phyloP scores from a whole-genome alignment of 73 alveolate species.

The Paramecium tetraurelia region DNA sequence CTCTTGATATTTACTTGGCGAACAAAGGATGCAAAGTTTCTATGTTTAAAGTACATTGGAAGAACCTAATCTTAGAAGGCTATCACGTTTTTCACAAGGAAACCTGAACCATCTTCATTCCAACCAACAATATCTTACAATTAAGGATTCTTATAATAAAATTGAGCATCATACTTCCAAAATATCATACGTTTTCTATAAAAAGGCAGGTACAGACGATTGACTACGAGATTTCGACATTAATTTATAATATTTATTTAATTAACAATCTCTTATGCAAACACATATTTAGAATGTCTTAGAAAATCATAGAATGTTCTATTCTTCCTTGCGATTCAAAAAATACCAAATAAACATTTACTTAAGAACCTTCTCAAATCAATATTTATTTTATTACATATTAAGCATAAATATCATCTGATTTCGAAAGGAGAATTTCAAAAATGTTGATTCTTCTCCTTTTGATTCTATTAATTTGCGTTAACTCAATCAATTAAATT shows the following conservation, averaged over 20 bases:
- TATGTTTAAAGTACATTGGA: conserved; percentile 96
- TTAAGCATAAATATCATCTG: neutral
- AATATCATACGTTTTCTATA: conserved; percentile 67
- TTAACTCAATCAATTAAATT: neutral
- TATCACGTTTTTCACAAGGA: conserved; percentile 81
- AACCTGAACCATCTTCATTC: conserved; percentile 94
- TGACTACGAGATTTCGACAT: conserved; percentile 45
- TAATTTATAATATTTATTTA: neutral
- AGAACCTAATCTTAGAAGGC: conserved; percentile 94
- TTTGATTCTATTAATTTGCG: neutral
- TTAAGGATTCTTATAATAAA: neutral
- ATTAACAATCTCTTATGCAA: neutral
- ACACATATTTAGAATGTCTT: neutral
- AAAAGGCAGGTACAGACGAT: conserved; percentile 59
- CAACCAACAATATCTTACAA: conserved; percentile 80
- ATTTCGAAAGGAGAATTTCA: neutral
- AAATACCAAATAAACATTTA: neutral
- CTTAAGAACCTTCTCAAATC: neutral
- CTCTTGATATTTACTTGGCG: conserved; percentile 77
- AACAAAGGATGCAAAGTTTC: conserved; percentile 95
- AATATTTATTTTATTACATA: neutral
- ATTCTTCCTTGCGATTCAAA: neutral
- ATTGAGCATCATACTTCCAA: conserved; percentile 20
- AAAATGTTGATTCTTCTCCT: neutral
- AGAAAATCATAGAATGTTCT: neutral